Evolutionary conservation across 257 asterid genomes (phyloP).

Genomic region (Euphrasia confusa): DNA sequence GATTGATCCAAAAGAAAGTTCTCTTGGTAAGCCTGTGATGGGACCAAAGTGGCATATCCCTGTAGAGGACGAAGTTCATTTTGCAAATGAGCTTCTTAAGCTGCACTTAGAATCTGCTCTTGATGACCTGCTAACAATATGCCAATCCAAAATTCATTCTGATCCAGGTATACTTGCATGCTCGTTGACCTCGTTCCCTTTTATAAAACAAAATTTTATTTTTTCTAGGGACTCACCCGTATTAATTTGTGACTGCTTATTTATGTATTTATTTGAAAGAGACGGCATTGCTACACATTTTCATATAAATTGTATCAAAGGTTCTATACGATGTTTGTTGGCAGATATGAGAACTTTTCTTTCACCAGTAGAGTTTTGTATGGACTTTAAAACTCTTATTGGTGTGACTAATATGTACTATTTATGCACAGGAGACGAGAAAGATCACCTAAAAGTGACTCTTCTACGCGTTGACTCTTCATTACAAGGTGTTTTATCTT

Average conservation of each 20-base stretch:
- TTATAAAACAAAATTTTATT: constrained; percentile 20
- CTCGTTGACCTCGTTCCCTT: constrained; percentile 14
- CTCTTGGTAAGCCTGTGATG: constrained; percentile 43
- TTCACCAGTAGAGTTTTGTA: constrained; percentile 7
- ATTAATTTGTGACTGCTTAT: neutral
- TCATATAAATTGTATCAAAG: constrained; percentile 5
- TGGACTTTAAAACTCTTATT: constrained; percentile 20
- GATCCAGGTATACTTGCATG: constrained; percentile 65
- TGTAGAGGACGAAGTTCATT: constrained; percentile 64
- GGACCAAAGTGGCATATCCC: constrained; percentile 95
- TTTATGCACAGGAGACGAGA: constrained; percentile 74
- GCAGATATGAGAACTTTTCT: constrained; percentile 19
- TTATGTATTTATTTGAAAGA: neutral
- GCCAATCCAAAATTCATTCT: constrained; percentile 79
- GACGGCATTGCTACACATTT: neutral
- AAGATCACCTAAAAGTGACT: constrained; percentile 98
- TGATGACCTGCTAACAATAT: constrained; percentile 72
- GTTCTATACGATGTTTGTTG: constrained; percentile 13
- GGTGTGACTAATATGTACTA: constrained; percentile 31
- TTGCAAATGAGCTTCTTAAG: constrained; percentile 85
- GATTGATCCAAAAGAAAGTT: constrained; percentile 72
- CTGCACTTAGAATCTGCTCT: constrained; percentile 83
- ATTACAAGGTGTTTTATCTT: constrained; percentile 89
- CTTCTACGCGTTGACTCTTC: constrained; percentile 97
- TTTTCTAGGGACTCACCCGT: neutral